Evolutionary conservation across 371 early-diverging fungal genomes (phyloP), one percentile per base, ranked within the genome.

Genomic region (Mucor ambiguus): DNA sequence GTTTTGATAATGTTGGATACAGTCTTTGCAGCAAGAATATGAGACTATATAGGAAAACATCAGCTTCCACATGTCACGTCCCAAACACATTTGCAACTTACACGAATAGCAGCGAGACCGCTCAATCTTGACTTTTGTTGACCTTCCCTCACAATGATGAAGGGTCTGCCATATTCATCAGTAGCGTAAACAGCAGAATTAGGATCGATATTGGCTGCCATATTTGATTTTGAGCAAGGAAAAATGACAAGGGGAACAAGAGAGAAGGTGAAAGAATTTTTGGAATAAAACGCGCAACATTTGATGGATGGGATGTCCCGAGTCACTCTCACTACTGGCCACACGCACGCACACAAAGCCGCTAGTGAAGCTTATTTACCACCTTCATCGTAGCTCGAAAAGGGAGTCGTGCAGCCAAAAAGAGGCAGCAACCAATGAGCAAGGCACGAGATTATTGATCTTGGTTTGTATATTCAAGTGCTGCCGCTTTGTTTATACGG

Each of bases 1-100:
- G 99, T 97, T 74, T 93, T 95, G 62, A 99, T 80, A 69, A 99
- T 97, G 73, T 90, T 93, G 49, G 99, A 90, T 14, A 99, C 98
- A 35, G 96, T 91, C 74, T 94, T 95, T 59, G 98, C 99, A 56
- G 98, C 98, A 64, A 97, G 87, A 68, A 99, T 98, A 77, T 99
- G 99, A 24, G 97, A 90, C 97, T 98, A 86, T n/a, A 58, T 11
- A 49, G 10, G n/a, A 14, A 9, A 20, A 22, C 20, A 22, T 49
- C 49, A 49, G 26, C 22, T 11, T 26, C 37, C 9, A 49, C 24
- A 49, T 49, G 49, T 49, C 49, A 49, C 49, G 49, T 49, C 26
- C 22, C 9, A n/a, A n/a, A n/a, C n/a, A 8, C 26, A 26, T 11
- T 24, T 24, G 7, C 2, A 7, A 49, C 75, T 63, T 86, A 95